A percentile compares a stretch with the other conserved stretches of the same genome.
phyloP scores from a whole-genome alignment of 495 filamentous ascomycete genomes.

The Podospora didyma region DNA sequence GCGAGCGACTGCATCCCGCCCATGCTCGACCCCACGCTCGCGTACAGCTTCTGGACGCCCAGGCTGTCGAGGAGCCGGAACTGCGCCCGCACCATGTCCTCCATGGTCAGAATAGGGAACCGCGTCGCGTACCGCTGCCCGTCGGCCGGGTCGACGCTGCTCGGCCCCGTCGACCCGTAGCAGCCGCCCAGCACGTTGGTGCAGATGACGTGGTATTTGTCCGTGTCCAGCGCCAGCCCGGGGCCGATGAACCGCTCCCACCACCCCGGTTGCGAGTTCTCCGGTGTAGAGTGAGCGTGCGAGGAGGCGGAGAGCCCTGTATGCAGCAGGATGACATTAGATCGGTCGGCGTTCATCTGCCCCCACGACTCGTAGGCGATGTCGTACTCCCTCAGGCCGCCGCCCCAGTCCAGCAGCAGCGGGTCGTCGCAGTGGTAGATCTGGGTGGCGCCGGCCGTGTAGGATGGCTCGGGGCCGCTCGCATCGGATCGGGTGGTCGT shows the following conservation, averaged over 20 bases:
- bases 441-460: conserved; percentile 80
- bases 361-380: conserved; percentile 97
- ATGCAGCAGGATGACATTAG: conserved; percentile 88
- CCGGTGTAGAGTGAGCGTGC: conserved; percentile 84
- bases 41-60: conserved; percentile 76
- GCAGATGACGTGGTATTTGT: conserved; percentile 90
- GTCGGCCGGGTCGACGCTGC: conserved; percentile 82
- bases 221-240: conserved; percentile 77
- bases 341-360: conserved; percentile 69
- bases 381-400: conserved; percentile 76
- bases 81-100: conserved; percentile 96
- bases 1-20: conserved; percentile 97
- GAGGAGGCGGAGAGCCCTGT: conserved; percentile 94
- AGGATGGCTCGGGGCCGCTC: conserved; percentile 85
- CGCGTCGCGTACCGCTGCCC: conserved; percentile 87
- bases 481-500: conserved; percentile 48
- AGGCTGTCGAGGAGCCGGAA: conserved; percentile 82
- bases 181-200: conserved; percentile 96
- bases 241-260: conserved; percentile 99
- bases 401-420: conserved; percentile 89
- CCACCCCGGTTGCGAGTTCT: conserved; percentile 88
- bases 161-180: conserved; percentile 92
- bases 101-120: conserved; percentile 93
- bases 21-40: conserved; percentile 95
- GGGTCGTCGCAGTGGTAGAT: conserved; percentile 69